A percentile compares a stretch with the other conserved stretches of the same genome.
Evolutionary conservation across 1,284 basidiomycete genomes (phyloP).

Genomic region (Tylopilus sp.): DNA sequence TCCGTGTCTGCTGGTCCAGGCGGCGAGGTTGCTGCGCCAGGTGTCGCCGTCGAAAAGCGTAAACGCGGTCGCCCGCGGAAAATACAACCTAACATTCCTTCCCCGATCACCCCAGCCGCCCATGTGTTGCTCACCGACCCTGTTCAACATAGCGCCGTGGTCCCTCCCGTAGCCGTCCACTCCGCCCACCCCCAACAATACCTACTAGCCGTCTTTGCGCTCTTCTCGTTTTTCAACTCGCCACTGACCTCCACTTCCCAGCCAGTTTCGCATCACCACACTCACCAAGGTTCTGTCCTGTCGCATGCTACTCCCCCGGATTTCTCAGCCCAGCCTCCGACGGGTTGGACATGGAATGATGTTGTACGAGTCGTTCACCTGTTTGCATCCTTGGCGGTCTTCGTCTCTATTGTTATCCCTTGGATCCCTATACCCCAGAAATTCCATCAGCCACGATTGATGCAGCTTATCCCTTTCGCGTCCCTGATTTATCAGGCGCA

Average conservation of each 20-base stretch:
- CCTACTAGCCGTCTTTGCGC: slow-evolving; percentile 68
- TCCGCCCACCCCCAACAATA: slow-evolving; percentile 50
- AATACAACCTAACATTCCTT: slow-evolving; percentile 34
- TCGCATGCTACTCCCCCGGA: slow-evolving; percentile 21
- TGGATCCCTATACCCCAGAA: slow-evolving; percentile 40
- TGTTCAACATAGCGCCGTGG: slow-evolving; percentile 12
- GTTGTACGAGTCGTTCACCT: slow-evolving; percentile 58
- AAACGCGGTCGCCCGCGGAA: slow-evolving; percentile 76
- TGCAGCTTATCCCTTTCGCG: slow-evolving; percentile 26
- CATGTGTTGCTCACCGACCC: slow-evolving; percentile 14
- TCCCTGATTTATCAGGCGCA: slow-evolving; percentile 10
- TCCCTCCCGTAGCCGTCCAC: slow-evolving; percentile 14
- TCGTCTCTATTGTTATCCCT: slow-evolving; percentile 53
- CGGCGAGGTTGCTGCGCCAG: slow-evolving; percentile 14
- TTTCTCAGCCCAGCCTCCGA: slow-evolving; percentile 8
- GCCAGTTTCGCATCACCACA: slow-evolving; percentile 33
- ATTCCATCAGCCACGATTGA: slow-evolving; percentile 18
- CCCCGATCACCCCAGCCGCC: slow-evolving; percentile 21
- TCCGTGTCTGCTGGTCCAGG: slow-evolving; percentile 28
- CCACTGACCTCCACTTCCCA: slow-evolving; percentile 48
- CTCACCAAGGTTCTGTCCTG: slow-evolving; percentile 41
- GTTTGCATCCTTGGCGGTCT: slow-evolving; percentile 56
- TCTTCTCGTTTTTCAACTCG: slow-evolving; percentile 75
- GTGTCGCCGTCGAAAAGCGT: slow-evolving; percentile 62
- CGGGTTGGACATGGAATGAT: slow-evolving; percentile 46